Evolutionary conservation across 2,329 filamentous ascomycete genomes (phyloP).

Genomic region (Drechslera avenae): DNA sequence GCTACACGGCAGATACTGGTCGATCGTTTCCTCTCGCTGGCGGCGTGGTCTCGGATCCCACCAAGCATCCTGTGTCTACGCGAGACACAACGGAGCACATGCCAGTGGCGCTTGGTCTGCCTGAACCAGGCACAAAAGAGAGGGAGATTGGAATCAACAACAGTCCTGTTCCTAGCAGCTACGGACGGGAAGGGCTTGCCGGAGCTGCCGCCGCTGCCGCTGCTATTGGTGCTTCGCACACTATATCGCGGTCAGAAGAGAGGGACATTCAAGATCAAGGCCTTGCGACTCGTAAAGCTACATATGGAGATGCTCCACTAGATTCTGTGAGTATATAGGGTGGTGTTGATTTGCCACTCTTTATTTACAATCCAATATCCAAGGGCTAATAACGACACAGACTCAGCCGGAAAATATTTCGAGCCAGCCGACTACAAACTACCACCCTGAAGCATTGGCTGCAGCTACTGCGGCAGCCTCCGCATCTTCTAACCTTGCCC

Average conservation of each 20-base stretch:
- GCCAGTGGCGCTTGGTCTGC: conserved; percentile 8
- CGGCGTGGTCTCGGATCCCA: conserved; percentile 29
- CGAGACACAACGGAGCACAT: conserved; percentile 10
- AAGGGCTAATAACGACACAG: not conserved
- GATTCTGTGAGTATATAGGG: not conserved
- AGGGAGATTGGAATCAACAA: conserved; percentile 20
- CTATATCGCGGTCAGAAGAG: conserved; percentile 8
- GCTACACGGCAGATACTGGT: conserved; percentile 28
- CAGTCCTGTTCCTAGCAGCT: conserved; percentile 11
- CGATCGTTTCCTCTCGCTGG: conserved; percentile 47
- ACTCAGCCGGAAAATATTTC: not conserved
- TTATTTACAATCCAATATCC: not conserved
- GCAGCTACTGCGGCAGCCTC: conserved; percentile 20
- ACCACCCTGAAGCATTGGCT: conserved; percentile 27
- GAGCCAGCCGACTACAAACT: conserved; percentile 6
- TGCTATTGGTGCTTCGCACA: conserved; percentile 30
- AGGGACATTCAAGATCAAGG: conserved; percentile 7
- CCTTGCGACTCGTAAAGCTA: conserved; percentile 4
- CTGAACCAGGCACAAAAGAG: conserved; percentile 28
- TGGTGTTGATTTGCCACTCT: too few relatives aligned
- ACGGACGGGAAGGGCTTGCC: conserved; percentile 36
- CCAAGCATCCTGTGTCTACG: not conserved
- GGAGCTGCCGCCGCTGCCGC: conserved; percentile 35
- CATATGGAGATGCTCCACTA: conserved; percentile 2
- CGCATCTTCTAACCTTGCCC: conserved; percentile 5